phyloP scores from a whole-genome alignment of 306 rosid species.

The Casuarina cunninghamiana region DNA sequence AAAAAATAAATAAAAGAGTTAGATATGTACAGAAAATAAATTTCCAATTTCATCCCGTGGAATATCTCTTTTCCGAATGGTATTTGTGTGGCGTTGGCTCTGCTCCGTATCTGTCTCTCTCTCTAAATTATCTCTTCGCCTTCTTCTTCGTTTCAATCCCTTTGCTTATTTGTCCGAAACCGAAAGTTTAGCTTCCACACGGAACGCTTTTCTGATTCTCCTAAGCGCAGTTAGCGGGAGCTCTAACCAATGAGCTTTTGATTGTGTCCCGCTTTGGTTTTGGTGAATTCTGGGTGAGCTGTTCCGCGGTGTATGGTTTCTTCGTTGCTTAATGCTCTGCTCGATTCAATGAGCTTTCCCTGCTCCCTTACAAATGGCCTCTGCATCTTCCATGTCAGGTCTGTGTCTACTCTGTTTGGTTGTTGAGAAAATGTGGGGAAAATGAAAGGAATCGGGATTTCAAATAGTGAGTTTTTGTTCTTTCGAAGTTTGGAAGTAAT shows the following conservation, averaged over 20 bases:
- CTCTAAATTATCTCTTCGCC: slow-evolving; percentile 53
- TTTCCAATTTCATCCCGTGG: background rate
- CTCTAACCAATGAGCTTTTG: slow-evolving; percentile 21
- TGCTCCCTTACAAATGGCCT: slow-evolving; percentile 58
- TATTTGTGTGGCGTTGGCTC: slow-evolving; percentile 89
- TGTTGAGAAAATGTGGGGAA: slow-evolving; percentile 30
- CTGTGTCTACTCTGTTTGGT: slow-evolving; percentile 23
- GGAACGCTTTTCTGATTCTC: slow-evolving; percentile 18
- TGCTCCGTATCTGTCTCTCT: slow-evolving; percentile 47
- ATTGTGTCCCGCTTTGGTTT: slow-evolving; percentile 10
- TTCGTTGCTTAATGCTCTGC: slow-evolving; percentile 48
- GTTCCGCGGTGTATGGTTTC: slow-evolving; percentile 13
- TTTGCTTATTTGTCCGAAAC: slow-evolving; percentile 33
- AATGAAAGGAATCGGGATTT: slow-evolving; percentile 7
- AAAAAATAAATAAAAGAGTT: too few species aligned
- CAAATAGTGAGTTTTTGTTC: slow-evolving; percentile 12
- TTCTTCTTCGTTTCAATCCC: slow-evolving; percentile 44
- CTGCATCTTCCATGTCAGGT: slow-evolving; percentile 94
- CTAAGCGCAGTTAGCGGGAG: slow-evolving; percentile 17
- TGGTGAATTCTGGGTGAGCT: slow-evolving; percentile 5
- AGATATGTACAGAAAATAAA: background rate
- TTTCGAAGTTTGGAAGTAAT: background rate
- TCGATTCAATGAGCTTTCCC: slow-evolving; percentile 81
- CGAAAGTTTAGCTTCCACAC: slow-evolving; percentile 19
- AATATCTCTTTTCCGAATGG: slow-evolving; percentile 45